These are phyloP conservation scores for Sarocladium strictum DNA, from an alignment of 2,329 filamentous ascomycete species.

Conservation along the genomic window DNA sequence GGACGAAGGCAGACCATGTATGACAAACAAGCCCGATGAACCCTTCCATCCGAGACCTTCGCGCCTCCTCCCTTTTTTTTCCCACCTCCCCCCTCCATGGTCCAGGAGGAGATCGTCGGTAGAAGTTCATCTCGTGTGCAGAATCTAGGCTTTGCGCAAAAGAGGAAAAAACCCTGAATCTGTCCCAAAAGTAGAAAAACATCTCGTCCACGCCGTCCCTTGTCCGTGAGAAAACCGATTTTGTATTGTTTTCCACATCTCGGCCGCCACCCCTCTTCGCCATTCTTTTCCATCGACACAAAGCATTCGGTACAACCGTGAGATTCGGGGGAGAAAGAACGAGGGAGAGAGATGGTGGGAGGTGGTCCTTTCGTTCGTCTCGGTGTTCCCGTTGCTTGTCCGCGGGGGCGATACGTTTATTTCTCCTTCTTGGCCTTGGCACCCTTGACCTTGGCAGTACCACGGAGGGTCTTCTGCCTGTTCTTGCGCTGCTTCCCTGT, in stretches of 20 bases:
- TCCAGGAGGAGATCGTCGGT: background rate
- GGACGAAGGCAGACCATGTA: slow-evolving; percentile 24
- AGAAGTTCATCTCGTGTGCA: slow-evolving; percentile 4
- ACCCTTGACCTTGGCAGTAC: slow-evolving; percentile 97
- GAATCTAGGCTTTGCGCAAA: slow-evolving; percentile 2
- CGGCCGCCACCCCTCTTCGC: background rate
- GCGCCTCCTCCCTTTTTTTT: slow-evolving; percentile 1
- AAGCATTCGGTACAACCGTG: background rate
- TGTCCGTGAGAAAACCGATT: background rate
- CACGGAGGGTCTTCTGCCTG: slow-evolving; percentile 96
- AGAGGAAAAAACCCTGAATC: slow-evolving; percentile 7
- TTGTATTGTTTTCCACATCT: slow-evolving; percentile 6
- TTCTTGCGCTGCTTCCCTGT: slow-evolving; percentile 99
- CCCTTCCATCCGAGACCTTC: slow-evolving; percentile 14
- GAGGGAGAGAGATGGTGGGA: slow-evolving; percentile 1
- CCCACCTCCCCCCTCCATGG: slow-evolving; percentile 14
- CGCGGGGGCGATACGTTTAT: slow-evolving; percentile 47
- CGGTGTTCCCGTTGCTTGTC: slow-evolving; percentile 9
- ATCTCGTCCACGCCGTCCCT: background rate
- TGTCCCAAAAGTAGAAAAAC: slow-evolving; percentile 9
- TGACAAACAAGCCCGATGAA: slow-evolving; percentile 14
- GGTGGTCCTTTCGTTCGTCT: slow-evolving; percentile 8
- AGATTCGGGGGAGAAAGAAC: background rate
- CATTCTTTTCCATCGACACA: slow-evolving; percentile 2
- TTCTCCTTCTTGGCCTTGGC: slow-evolving; percentile 91